Base-by-base conservation (phyloP, 1,284 basidiomycete species). In the Xerocomus minutiporus region DNA sequence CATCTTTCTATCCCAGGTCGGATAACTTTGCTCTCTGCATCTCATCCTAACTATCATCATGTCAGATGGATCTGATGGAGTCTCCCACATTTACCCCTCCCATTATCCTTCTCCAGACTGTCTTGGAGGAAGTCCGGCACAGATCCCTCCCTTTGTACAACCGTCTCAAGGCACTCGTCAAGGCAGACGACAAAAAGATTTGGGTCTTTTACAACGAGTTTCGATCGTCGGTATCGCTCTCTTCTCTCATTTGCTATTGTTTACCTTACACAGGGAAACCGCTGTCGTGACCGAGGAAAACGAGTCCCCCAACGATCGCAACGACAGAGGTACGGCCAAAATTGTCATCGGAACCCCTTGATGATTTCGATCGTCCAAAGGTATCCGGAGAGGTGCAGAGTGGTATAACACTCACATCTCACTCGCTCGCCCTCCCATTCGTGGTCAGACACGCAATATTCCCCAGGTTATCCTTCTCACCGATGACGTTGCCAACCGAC, bases 191-290 rank as follows among this genome's bases (percentile, higher is more conserved):
- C 57, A 88, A 92, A 63, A 75, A 72, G 25, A 77, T 88, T 5
- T 95, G 88, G 85, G 80, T 93, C 2, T 97, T 94, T 70, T 95
- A 94, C 73, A 96, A 97, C 64, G 93, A 97, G 67, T 93, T 88
- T 67, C 71, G 87, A 62, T 84, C 83, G 90, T 87, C 61, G 71
- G 78, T 78, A 8, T 44, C 9, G 0, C 20, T 35, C 1, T 43
- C 15, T 11, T 48, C 2, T 43, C 13, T 28, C 7, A 1, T 17
- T 23, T 39, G 28, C 46, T 15, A 1, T 25, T 1, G 8, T 25
- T 66, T 25, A 67, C 32, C 46, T 48, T 4, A 20, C 28, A 9
- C 23, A 91, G 89, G 40, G 87, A 91, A 65, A 93, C 91, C 0
- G 88, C 88, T 0, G 78, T 91, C 4, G 74, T 88, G 17, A 75